A percentile compares a stretch with the other conserved stretches of the same genome.
phyloP scores from a whole-genome alignment of 83 land plant species.

The Diphasiastrum complanatum region DNA sequence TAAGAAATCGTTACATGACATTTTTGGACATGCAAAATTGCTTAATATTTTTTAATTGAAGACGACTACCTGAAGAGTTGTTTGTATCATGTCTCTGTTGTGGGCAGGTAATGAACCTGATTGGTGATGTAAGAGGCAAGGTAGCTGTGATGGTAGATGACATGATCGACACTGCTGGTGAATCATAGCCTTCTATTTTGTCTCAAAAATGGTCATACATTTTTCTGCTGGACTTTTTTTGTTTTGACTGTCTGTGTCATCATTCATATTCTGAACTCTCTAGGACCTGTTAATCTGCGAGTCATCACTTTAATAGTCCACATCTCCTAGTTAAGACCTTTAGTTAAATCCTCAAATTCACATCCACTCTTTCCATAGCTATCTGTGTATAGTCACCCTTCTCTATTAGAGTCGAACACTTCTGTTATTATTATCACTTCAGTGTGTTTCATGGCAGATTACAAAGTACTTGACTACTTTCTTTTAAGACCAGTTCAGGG shows the following conservation, averaged over 20 bases:
- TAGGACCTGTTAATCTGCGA: background rate
- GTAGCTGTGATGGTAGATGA: background rate
- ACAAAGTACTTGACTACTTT: too few relatives aligned
- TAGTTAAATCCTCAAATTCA: too few relatives aligned
- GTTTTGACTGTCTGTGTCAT: background rate
- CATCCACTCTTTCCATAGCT: too few relatives aligned
- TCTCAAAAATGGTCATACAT: background rate
- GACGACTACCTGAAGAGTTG: background rate
- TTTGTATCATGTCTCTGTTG: background rate
- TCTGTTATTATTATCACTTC: too few relatives aligned
- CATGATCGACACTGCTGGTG: slow-evolving; percentile 2
- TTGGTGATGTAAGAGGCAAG: background rate
- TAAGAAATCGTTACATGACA: background rate
- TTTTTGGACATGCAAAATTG: background rate
- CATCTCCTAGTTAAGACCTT: too few relatives aligned
- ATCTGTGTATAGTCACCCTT: too few relatives aligned
- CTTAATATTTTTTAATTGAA: background rate
- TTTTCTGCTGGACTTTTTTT: background rate
- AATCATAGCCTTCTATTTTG: background rate
- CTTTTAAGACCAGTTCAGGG: too few relatives aligned
- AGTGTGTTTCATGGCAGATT: too few relatives aligned
- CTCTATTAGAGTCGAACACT: too few relatives aligned
- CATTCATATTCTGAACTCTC: background rate
- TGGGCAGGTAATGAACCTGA: background rate
- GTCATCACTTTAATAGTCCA: too few relatives aligned